A percentile compares a stretch with the other conserved stretches of the same genome.
Evolutionary conservation across 2,329 filamentous ascomycete genomes (phyloP).

Genomic region (Beauveria australis): DNA sequence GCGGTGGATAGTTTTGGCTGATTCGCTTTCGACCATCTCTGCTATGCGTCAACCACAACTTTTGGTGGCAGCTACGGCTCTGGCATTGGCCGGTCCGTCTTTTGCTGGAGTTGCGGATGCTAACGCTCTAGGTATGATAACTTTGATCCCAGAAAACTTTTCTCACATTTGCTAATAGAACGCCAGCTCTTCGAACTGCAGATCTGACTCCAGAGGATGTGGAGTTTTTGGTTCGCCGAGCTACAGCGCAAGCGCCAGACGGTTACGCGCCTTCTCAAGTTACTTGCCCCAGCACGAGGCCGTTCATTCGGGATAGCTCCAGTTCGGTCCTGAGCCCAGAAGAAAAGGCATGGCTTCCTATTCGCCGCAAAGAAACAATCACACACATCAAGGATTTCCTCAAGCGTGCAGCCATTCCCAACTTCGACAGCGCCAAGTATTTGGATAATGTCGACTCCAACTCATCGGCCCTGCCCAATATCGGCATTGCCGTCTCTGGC

Average conservation of each 20-base stretch:
- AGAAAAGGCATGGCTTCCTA: slow-evolving; percentile 67
- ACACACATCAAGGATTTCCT: slow-evolving; percentile 69
- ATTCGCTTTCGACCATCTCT: neutral
- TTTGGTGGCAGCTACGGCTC: slow-evolving; percentile 1
- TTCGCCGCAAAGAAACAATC: slow-evolving; percentile 64
- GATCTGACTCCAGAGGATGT: neutral
- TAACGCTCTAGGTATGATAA: neutral
- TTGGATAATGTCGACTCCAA: slow-evolving; percentile 36
- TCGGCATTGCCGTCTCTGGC: slow-evolving; percentile 71
- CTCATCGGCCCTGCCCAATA: slow-evolving; percentile 37
- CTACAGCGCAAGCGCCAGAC: slow-evolving; percentile 21
- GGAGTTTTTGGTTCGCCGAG: slow-evolving; percentile 8
- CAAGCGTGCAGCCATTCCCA: slow-evolving; percentile 61
- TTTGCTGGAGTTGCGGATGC: neutral
- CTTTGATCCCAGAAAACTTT: neutral
- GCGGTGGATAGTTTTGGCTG: neutral
- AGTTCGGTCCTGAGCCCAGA: slow-evolving; percentile 48
- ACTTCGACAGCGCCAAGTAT: slow-evolving; percentile 68
- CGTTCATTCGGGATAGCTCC: slow-evolving; percentile 56
- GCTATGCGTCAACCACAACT: slow-evolving; percentile 6
- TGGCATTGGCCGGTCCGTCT: neutral
- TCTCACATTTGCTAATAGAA: neutral
- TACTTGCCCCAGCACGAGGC: slow-evolving; percentile 60
- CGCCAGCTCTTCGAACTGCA: neutral
- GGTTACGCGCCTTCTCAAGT: slow-evolving; percentile 64